Percentiles rank a stretch among this genome's conserved stretches.
These are phyloP conservation scores for Fusarium sp. DNA, from an alignment of 2,329 filamentous ascomycete genomes.

Conservation along the genomic window DNA sequence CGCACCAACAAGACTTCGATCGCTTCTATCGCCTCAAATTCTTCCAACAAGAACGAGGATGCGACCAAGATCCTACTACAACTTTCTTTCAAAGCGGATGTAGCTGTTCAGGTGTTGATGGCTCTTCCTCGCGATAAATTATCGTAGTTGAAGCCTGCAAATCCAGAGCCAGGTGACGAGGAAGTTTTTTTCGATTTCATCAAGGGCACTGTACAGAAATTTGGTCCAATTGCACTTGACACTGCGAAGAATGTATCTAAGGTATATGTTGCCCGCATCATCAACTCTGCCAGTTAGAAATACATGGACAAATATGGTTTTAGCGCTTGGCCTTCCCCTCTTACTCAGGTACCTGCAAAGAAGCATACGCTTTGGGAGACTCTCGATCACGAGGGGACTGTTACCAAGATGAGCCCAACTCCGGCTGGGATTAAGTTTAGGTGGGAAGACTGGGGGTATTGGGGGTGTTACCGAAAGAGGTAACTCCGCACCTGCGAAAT, in stretches of 20 bases:
- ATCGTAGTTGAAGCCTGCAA: not conserved
- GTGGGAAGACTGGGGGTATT: no score
- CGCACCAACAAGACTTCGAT: not conserved
- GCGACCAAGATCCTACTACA: not conserved
- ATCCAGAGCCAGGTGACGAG: not conserved
- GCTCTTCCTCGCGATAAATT: not conserved
- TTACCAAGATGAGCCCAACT: not conserved
- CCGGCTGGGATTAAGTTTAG: not conserved
- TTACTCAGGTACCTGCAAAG: not conserved
- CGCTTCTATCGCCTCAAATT: not conserved
- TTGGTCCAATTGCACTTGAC: not conserved
- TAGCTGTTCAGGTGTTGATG: not conserved
- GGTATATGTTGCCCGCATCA: not conserved
- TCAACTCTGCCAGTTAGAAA: not conserved
- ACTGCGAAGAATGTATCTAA: not conserved
- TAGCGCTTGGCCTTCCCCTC: not conserved
- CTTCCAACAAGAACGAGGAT: not conserved
- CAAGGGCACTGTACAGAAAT: not conserved
- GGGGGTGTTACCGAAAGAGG: not conserved
- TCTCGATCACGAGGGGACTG: not conserved
- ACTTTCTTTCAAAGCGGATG: not conserved
- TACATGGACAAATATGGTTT: rapidly evolving
- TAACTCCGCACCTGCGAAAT: not conserved
- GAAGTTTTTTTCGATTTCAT: not conserved
- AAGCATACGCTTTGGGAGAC: not conserved